These are phyloP conservation scores for Daldinia eschscholtzii DNA, from an alignment of 2,329 filamentous ascomycete genomes.

Conservation along the genomic window DNA sequence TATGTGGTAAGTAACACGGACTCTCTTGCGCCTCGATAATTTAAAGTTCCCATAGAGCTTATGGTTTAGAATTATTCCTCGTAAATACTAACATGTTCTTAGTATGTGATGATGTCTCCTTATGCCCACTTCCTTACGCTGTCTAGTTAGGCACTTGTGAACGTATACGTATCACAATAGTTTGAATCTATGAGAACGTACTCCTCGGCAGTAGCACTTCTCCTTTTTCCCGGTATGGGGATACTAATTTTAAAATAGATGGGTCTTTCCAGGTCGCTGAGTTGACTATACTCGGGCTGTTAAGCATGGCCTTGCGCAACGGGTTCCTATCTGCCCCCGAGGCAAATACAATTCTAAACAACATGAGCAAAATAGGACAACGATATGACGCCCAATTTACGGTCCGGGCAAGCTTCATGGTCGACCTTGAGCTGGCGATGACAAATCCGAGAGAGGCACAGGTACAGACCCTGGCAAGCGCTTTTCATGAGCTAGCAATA, in stretches of 20 bases:
- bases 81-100: slow-evolving; percentile 22
- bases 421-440: slow-evolving; percentile 42
- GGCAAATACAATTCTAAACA: slow-evolving; percentile 32
- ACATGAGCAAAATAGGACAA: slow-evolving; percentile 37
- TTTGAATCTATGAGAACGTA: not conserved
- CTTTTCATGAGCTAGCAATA: slow-evolving; percentile 40
- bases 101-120: slow-evolving; percentile 32
- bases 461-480: slow-evolving; percentile 37
- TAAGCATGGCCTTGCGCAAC: slow-evolving; percentile 47
- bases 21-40: not conserved
- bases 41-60: not conserved
- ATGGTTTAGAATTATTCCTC: not conserved
- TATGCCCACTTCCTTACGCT: slow-evolving; percentile 3
- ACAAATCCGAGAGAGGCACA: slow-evolving; percentile 40
- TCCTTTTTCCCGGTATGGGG: not conserved
- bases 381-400: slow-evolving; percentile 32
- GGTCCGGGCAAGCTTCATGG: slow-evolving; percentile 39
- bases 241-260: slow-evolving; percentile 33
- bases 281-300: slow-evolving; percentile 45
- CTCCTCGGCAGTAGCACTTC: not conserved
- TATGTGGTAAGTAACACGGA: slow-evolving; percentile 39
- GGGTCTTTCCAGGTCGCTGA: slow-evolving; percentile 45
- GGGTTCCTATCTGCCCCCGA: slow-evolving; percentile 37
- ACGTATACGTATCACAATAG: slow-evolving; percentile 6
- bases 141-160: not conserved